Percentiles rank a stretch among this genome's conserved stretches.
These are phyloP conservation scores for Daldinia loculata DNA, from an alignment of 495 filamentous ascomycete genomes.

Conservation along the genomic window DNA sequence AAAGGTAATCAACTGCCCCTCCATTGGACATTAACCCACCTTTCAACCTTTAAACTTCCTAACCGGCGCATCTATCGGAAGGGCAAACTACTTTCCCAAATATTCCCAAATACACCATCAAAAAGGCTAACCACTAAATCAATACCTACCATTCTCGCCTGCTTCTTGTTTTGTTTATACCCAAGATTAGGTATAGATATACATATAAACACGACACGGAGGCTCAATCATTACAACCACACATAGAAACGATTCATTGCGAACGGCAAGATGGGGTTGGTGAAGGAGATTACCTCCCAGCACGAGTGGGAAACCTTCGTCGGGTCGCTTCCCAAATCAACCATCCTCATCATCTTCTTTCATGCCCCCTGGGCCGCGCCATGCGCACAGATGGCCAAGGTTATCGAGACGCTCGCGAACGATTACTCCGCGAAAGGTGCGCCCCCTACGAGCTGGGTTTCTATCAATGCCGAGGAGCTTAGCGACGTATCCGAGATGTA, in stretches of 20 bases:
- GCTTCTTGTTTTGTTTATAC: background rate
- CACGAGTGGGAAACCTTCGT: constrained; percentile 72
- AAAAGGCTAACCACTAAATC: background rate
- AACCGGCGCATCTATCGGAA: constrained; percentile 33
- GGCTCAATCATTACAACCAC: background rate
- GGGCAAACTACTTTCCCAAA: constrained; percentile 12
- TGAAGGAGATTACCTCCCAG: constrained; percentile 76
- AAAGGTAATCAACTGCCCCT: constrained; percentile 48
- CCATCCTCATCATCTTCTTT: constrained; percentile 87
- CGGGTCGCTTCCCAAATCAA: constrained; percentile 67
- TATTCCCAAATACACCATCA: background rate
- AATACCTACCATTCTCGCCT: background rate
- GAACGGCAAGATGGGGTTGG: constrained; percentile 35
- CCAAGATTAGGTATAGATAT: background rate
- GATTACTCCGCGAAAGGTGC: constrained; percentile 76
- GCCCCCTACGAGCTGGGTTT: constrained; percentile 78
- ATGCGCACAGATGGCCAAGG: constrained; percentile 90
- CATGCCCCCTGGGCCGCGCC: constrained; percentile 97
- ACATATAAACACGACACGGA: background rate
- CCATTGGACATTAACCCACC: constrained; percentile 37
- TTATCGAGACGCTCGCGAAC: constrained; percentile 82
- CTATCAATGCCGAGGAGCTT: constrained; percentile 88
- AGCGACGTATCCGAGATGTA: constrained; percentile 87
- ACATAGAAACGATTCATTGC: background rate
- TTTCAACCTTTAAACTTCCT: constrained; percentile 8